phyloP scores from a whole-genome alignment of 2,329 filamentous ascomycete species.

The Phaeophleospora eucalypticola region DNA sequence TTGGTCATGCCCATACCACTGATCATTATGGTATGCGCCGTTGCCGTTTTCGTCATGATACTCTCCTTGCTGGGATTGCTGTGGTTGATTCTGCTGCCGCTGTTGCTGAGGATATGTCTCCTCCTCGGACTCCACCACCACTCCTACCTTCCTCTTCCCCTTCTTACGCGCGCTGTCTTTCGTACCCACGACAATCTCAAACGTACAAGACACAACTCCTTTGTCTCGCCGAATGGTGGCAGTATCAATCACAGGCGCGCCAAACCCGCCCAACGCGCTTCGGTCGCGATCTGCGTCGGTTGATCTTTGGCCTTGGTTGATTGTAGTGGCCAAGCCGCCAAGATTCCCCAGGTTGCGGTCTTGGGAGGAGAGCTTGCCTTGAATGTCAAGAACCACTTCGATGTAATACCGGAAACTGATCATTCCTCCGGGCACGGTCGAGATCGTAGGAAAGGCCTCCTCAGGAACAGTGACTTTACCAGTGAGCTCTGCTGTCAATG shows the following conservation, averaged over 20 bases:
- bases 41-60: constrained; percentile 7
- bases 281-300: constrained; percentile 9
- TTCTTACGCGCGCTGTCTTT: constrained; percentile 62
- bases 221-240: constrained; percentile 82
- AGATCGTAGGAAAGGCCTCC: constrained; percentile 87
- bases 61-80: neutral
- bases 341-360: constrained; percentile 47
- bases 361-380: constrained; percentile 76
- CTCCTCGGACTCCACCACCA: constrained; percentile 5
- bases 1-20: constrained; percentile 26
- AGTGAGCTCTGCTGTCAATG: constrained; percentile 73
- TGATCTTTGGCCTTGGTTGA: constrained; percentile 10
- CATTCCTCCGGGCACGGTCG: constrained; percentile 83
- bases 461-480: constrained; percentile 83
- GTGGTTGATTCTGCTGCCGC: neutral
- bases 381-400: constrained; percentile 87
- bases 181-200: constrained; percentile 85
- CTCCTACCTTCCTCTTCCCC: constrained; percentile 42
- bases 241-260: constrained; percentile 74
- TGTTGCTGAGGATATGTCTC: constrained; percentile 1
- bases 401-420: constrained; percentile 93
- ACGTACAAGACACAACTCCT: constrained; percentile 79
- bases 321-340: constrained; percentile 23
- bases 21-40: constrained; percentile 5
- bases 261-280: constrained; percentile 16